Conservation (phyloP, 139 green algal genomes). For the Nannochloris sp. region DNA sequence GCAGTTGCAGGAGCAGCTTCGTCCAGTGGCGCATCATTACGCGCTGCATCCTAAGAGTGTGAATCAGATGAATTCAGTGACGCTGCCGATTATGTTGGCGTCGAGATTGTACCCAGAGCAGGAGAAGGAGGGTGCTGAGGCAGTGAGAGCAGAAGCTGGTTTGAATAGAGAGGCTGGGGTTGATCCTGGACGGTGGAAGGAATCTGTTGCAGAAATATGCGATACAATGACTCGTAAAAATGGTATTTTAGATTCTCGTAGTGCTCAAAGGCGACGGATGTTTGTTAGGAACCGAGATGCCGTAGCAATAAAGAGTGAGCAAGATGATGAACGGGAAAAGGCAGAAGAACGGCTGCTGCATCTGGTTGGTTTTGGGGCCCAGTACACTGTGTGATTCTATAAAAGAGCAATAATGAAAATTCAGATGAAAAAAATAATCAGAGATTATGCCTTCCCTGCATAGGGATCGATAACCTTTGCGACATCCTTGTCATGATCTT, state of each 20-base stretch:
- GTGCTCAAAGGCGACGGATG: too few relatives aligned
- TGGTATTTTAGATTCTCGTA: too few relatives aligned
- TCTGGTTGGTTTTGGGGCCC: too few relatives aligned
- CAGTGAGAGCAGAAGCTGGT: slow-evolving; percentile 9
- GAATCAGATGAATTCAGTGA: slow-evolving; percentile 32
- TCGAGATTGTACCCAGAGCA: slow-evolving; percentile 47
- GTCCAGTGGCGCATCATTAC: slow-evolving; percentile 37
- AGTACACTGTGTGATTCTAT: too few relatives aligned
- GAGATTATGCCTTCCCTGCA: not conserved
- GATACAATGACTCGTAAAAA: not conserved
- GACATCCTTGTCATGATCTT: slow-evolving; percentile 5
- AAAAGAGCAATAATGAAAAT: too few relatives aligned
- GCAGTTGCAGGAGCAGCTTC: slow-evolving; percentile 28
- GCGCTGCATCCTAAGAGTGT: slow-evolving; percentile 26
- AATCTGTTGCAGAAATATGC: not conserved
- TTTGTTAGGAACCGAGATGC: too few relatives aligned
- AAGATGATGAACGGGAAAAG: too few relatives aligned
- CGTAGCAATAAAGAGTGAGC: too few relatives aligned
- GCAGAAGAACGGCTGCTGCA: too few relatives aligned
- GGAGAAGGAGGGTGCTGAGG: slow-evolving; percentile 15
- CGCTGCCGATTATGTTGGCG: slow-evolving; percentile 49
- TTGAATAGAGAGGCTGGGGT: not conserved
- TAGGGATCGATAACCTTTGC: not conserved
- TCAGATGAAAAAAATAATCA: too few relatives aligned
- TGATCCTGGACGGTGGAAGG: not conserved